phyloP scores from a whole-genome alignment of 768 basidiomycete genomes.

The Psilocybe sp. region DNA sequence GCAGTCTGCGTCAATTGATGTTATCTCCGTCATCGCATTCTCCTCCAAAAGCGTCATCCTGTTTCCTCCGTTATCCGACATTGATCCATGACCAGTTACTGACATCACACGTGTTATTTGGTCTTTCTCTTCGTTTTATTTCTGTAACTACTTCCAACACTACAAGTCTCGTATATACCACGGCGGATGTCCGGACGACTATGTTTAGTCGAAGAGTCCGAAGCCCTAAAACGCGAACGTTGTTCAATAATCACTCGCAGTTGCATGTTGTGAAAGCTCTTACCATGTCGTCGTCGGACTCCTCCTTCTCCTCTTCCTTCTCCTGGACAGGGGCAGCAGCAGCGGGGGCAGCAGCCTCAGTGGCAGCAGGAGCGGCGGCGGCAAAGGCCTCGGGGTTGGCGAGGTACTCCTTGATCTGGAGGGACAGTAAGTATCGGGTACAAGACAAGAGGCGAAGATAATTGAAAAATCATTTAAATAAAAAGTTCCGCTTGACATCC shows the following conservation, averaged over 20 bases:
- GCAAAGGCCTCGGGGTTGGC: conserved; percentile 99
- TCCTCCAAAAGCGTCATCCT: conserved; percentile 8
- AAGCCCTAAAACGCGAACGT: conserved; percentile 64
- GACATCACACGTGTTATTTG: conserved; percentile 5
- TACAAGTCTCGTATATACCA: conserved; percentile 13
- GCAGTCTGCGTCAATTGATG: not conserved
- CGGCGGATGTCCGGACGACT: conserved; percentile 17
- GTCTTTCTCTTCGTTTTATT: conserved; percentile 4
- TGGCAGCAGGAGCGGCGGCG: conserved; percentile 66
- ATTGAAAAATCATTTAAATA: conserved; percentile 27
- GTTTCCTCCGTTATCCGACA: conserved; percentile 13
- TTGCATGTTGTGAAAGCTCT: conserved; percentile 20
- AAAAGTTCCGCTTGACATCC: conserved; percentile 38
- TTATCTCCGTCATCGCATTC: conserved; percentile 6
- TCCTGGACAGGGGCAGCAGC: conserved; percentile 63
- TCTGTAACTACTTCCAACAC: conserved; percentile 9
- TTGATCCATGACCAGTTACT: conserved; percentile 5
- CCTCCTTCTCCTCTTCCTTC: conserved; percentile 82
- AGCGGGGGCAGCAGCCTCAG: conserved; percentile 51
- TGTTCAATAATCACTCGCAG: conserved; percentile 11
- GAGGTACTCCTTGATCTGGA: conserved; percentile 90
- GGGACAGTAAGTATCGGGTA: conserved; percentile 14
- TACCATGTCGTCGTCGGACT: conserved; percentile 89
- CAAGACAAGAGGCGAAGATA: not conserved
- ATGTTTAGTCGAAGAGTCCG: conserved; percentile 82